Evolutionary conservation across 306 rosid species (phyloP).

Genomic region (Castanospermum australe): DNA sequence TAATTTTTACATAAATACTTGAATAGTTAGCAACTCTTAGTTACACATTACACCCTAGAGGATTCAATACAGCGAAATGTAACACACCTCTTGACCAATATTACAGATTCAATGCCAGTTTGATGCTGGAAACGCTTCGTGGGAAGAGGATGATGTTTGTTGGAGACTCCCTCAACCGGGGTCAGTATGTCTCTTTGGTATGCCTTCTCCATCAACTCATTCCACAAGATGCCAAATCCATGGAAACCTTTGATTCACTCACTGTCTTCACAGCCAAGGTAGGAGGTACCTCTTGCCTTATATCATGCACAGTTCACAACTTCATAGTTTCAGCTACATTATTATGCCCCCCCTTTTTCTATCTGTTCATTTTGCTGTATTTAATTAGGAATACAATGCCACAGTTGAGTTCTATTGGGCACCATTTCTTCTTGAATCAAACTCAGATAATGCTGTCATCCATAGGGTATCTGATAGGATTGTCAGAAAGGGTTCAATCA

Average conservation of each 20-base stretch:
- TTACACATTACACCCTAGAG: neutral
- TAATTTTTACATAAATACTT: no score
- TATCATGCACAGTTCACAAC: neutral
- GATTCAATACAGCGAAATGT: conserved; percentile 17
- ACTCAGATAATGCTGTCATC: conserved; percentile 78
- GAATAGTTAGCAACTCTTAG: no score
- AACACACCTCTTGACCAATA: neutral
- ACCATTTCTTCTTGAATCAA: conserved; percentile 91
- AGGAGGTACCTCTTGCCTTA: neutral
- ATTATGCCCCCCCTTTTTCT: neutral
- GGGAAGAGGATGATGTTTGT: conserved; percentile 92
- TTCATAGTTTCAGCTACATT: neutral
- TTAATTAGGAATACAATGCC: conserved; percentile 72
- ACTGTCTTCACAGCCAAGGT: conserved; percentile 93
- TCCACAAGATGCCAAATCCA: conserved; percentile 70
- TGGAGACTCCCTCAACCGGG: conserved; percentile 89
- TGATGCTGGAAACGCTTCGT: conserved; percentile 82
- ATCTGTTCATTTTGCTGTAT: neutral
- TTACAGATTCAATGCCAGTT: conserved; percentile 75
- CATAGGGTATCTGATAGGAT: conserved; percentile 85
- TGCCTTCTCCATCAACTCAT: conserved; percentile 82
- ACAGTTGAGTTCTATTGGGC: conserved; percentile 99
- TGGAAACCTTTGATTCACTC: conserved; percentile 82
- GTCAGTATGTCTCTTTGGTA: conserved; percentile 83
- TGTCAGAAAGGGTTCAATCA: conserved; percentile 83